A percentile compares a stretch with the other conserved stretches of the same genome.
Evolutionary conservation across 2,329 filamentous ascomycete genomes (phyloP).

Genomic region (Diaporthe humulicola): DNA sequence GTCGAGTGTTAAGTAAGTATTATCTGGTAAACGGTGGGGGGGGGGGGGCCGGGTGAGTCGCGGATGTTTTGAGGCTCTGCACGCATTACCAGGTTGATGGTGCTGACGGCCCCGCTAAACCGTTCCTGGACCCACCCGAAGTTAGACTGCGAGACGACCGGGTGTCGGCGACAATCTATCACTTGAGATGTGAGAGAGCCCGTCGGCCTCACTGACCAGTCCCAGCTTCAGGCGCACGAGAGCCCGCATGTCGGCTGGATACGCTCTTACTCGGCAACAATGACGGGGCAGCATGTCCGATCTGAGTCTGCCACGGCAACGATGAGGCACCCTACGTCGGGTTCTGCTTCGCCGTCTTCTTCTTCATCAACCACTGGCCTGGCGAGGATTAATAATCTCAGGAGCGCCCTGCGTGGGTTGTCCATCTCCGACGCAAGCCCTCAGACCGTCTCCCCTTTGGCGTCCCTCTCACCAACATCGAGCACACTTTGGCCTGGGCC

Average conservation of each 20-base stretch:
- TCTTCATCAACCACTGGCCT: background rate
- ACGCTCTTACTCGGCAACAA: background rate
- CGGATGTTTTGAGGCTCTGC: constrained; percentile 12
- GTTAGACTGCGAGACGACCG: background rate
- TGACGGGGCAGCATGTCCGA: constrained; percentile 2
- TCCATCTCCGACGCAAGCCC: constrained; percentile 12
- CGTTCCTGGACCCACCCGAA: constrained; percentile 22
- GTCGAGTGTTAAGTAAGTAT: too few species aligned
- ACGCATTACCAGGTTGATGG: background rate
- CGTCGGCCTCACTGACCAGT: background rate
- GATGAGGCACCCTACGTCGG: background rate
- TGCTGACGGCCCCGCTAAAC: constrained; percentile 17
- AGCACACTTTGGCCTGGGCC: background rate
- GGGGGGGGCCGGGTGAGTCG: too few species aligned
- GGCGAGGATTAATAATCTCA: background rate
- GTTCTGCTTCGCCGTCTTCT: background rate
- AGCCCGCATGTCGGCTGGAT: background rate
- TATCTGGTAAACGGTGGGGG: too few species aligned
- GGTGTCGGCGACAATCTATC: background rate
- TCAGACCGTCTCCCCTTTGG: background rate
- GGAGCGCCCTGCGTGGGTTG: constrained; percentile 2
- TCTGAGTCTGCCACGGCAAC: background rate
- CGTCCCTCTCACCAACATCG: background rate
- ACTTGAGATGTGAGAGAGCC: background rate
- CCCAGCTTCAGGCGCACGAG: background rate